Evolutionary conservation across 176 grass and related monocot species (phyloP), one percentile per base, ranked within the genome.

Genomic region (Metroxylon sagu): DNA sequence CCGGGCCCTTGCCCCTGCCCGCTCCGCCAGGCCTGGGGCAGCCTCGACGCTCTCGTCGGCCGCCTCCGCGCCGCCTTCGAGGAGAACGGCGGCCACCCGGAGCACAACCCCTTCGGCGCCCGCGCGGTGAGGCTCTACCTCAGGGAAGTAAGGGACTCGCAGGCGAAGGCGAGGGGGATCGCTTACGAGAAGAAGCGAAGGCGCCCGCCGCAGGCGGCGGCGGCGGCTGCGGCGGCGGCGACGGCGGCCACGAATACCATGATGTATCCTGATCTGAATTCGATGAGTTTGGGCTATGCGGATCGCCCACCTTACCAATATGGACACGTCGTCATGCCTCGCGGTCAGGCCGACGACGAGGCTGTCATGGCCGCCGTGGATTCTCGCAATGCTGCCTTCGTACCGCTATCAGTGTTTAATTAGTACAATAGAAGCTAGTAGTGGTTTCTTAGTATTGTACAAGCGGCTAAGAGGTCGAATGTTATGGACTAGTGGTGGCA

Each of bases 1-100:
- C 60, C 60, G 18, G 31, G 31, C 6, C 60, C 60, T 14, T 63
- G 60, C 35, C 60, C 60, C 31, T 63, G 60, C 60, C 60, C 60
- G 60, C 60, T 63, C 31, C 60, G 60, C n/a, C 60, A 63, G 60
- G 60, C 60, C 3, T 63, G 60, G 60, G 60, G 60, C 35, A 63
- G 60, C 60, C 60, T 63, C 60, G 60, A 63, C 18, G 60, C 60
- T 12, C 60, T 63, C 60, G 60, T 63, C 60, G 60, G 60, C 60
- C 60, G 60, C 10, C 60, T 63, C 60, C 60, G 60, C 18, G 60
- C 60, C 18, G 60, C 60, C 60, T 63, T 63, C 60, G 60, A 63
- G 60, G 60, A 63, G 60, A 63, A 63, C 29, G 60, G 60, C 18
- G 60, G 60, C 60, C 60, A 23, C 6, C 39, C 19, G 60, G 60